These are phyloP conservation scores for Sclerotinia nivalis DNA, from an alignment of 2,329 filamentous ascomycete species.

Conservation along the genomic window DNA sequence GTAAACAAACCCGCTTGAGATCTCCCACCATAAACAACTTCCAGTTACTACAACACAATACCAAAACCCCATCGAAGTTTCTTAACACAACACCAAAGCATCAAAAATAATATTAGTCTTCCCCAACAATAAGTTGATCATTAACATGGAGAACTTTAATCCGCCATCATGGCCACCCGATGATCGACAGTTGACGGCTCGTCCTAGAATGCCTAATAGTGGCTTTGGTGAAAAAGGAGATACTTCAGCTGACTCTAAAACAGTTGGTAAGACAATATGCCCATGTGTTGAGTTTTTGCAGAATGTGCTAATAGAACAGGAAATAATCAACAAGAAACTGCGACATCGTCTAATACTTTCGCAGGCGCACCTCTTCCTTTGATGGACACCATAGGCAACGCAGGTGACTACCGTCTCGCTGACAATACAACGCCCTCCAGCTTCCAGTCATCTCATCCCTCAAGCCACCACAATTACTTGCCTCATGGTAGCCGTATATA, in stretches of 20 bases:
- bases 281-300: background rate
- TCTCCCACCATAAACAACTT: background rate
- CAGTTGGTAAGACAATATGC: background rate
- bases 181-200: background rate
- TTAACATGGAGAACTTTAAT: background rate
- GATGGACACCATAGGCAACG: background rate
- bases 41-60: too few species aligned
- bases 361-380: background rate
- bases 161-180: background rate
- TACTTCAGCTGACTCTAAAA: background rate
- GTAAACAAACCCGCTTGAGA: background rate
- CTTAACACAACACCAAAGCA: background rate
- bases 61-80: background rate
- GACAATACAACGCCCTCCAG: background rate
- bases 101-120: too few species aligned
- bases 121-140: background rate
- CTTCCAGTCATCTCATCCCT: background rate
- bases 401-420: too few species aligned
- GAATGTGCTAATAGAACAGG: background rate
- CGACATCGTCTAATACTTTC: background rate
- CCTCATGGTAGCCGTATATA: background rate
- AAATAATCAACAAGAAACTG: background rate
- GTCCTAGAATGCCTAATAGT: background rate
- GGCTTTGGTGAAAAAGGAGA: background rate
- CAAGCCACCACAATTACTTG: background rate